phyloP scores from a whole-genome alignment of 768 basidiomycete genomes.

The Lactarius quietus region DNA sequence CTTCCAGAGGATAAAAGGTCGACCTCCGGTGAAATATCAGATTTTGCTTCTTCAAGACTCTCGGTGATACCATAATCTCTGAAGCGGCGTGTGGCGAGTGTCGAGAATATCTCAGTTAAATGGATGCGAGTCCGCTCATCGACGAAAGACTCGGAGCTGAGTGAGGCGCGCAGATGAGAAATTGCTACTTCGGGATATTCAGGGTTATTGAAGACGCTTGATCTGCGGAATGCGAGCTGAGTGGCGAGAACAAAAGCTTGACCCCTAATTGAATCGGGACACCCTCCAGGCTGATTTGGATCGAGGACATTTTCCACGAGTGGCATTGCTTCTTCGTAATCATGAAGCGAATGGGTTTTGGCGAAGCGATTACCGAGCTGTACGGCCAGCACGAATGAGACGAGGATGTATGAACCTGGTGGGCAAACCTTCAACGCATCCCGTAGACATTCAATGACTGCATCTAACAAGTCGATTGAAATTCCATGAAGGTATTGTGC shows the following conservation, averaged over 20 bases:
- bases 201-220: neutral
- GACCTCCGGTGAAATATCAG: neutral
- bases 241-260: neutral
- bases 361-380: constrained; percentile 4
- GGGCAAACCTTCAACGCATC: neutral
- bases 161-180: neutral
- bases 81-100: neutral
- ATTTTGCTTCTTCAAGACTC: constrained; percentile 1
- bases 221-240: neutral
- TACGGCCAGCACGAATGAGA: neutral
- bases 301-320: neutral
- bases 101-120: neutral
- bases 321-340: neutral
- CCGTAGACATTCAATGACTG: constrained; percentile 2
- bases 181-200: constrained; percentile 7
- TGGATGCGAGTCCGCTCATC: neutral
- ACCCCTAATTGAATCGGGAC: neutral
- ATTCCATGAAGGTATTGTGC: neutral
- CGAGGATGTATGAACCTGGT: neutral
- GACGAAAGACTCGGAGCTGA: neutral
- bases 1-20: neutral
- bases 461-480: neutral
- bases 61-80: neutral
- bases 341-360: neutral
- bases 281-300: neutral